Evolutionary conservation across 805 yeast genomes (phyloP), one percentile per base, ranked within the genome.

Genomic region (Monosporozyma aerobia): DNA sequence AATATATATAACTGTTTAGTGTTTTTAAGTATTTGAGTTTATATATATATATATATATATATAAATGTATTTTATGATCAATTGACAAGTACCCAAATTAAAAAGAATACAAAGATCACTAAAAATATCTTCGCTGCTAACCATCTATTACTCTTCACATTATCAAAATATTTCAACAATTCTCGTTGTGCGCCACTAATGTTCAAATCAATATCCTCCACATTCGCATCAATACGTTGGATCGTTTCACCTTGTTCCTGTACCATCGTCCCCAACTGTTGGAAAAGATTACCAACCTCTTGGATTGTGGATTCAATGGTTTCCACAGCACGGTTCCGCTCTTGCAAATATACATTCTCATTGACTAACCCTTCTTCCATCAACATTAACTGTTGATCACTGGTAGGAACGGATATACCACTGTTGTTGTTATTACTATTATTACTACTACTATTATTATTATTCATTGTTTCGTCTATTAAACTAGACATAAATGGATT

Each of bases 161-260:
- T 80, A 54, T 92, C 87, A 65, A 85, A 94, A 69, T 90, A 94
- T 68, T 90, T 92, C 59, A 92, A 73, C 58, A 94, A 76, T 67
- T 94, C 98, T 55, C 97, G 74, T 67, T 94, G 98, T 0, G 99
- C 99, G 1, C 98, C 98, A 29, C 79, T 73, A 14, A 94, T 90
- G 67, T 90, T 94, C 65, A 92, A 67, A 61, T 88, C 82, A 51
- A 92, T 89, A 63, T 94, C 98, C 60, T 90, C 97, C 6, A 95
- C 95, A 64, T 94, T 90, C 52, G 83, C 87, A 70, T 94, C 99
- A 57, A 94, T 94, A 64, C 98, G 76, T 69, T 92, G 98, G 53
- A 94, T 92, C 14, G 86, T 87, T 62, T 94, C 99, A 43, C 98
- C 92, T 70, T 94, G 99, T 68, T 94, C 98, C 56, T 87, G 90